These are phyloP conservation scores for Auricularia cornea DNA, from an alignment of 768 basidiomycete species.

Conservation along the genomic window DNA sequence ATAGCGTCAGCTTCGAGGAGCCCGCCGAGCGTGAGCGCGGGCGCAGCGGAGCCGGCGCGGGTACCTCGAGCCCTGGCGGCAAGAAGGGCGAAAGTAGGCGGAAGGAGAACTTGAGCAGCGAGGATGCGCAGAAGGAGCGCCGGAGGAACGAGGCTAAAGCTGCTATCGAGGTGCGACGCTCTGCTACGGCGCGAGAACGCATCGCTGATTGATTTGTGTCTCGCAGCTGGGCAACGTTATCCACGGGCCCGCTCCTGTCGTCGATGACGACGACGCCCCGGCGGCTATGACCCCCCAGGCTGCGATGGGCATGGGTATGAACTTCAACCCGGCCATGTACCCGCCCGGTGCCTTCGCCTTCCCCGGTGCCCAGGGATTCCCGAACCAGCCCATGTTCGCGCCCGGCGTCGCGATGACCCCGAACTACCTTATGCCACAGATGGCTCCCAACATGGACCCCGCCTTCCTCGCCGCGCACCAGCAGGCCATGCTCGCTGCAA, in stretches of 20 bases:
- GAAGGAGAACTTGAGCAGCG: constrained; percentile 21
- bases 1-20: constrained; percentile 65
- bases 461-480: constrained; percentile 67
- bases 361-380: constrained; percentile 29
- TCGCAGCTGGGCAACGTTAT: constrained; percentile 77
- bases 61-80: constrained; percentile 14
- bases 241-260: constrained; percentile 62
- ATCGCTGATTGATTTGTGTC: constrained; percentile 2
- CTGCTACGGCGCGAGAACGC: no score
- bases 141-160: constrained; percentile 77
- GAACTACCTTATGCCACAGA: constrained; percentile 6
- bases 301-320: constrained; percentile 21
- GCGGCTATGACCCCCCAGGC: constrained; percentile 11
- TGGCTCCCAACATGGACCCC: constrained; percentile 34
- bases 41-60: constrained; percentile 18
- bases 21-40: constrained; percentile 22
- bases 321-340: constrained; percentile 15
- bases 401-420: constrained; percentile 4
- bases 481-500: constrained; percentile 78
- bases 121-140: constrained; percentile 60
- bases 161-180: constrained; percentile 80
- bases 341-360: constrained; percentile 27
- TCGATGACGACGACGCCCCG: constrained; percentile 30
- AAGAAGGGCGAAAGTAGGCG: constrained; percentile 8
- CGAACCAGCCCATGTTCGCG: constrained; percentile 26